These are phyloP conservation scores for Sclerotinia trifoliorum DNA, from an alignment of 2,329 filamentous ascomycete genomes.

Conservation along the genomic window DNA sequence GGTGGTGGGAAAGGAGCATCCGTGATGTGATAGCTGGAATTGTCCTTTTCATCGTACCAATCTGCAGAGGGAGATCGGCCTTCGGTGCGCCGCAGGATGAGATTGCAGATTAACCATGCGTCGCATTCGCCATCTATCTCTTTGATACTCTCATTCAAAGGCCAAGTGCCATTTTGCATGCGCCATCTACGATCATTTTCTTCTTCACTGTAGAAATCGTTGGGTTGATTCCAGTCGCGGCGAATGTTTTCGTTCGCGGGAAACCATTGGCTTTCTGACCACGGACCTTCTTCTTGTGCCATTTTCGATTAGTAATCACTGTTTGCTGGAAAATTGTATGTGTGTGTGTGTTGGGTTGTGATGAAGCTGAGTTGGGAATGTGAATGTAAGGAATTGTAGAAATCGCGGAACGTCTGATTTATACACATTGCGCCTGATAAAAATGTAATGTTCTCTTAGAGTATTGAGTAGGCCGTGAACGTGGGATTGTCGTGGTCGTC, in stretches of 20 bases:
- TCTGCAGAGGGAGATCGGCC: not conserved
- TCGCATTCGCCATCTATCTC: not conserved
- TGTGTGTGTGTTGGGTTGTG: not conserved
- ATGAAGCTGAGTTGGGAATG: too few relatives aligned
- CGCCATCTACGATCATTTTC: not conserved
- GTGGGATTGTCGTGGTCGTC: too few relatives aligned
- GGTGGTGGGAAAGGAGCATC: not conserved
- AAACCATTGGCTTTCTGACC: constrained; percentile 4
- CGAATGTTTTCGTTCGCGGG: not conserved
- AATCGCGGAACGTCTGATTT: too few relatives aligned
- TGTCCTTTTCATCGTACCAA: constrained; percentile 3
- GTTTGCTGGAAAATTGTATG: not conserved
- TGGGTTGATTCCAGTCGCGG: not conserved
- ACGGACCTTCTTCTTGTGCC: not conserved
- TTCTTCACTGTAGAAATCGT: accelerated
- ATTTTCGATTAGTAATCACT: not conserved
- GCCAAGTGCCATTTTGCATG: not conserved
- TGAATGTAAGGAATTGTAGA: too few relatives aligned
- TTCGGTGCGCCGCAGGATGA: not conserved
- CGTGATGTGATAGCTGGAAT: constrained; percentile 5
- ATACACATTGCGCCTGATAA: too few relatives aligned
- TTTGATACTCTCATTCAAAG: not conserved
- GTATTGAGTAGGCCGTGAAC: too few relatives aligned
- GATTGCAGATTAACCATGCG: not conserved
- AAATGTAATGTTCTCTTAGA: too few relatives aligned